These are phyloP conservation scores for Hippophae gyantsensis DNA, from an alignment of 306 rosid genomes.

Conservation along the genomic window DNA sequence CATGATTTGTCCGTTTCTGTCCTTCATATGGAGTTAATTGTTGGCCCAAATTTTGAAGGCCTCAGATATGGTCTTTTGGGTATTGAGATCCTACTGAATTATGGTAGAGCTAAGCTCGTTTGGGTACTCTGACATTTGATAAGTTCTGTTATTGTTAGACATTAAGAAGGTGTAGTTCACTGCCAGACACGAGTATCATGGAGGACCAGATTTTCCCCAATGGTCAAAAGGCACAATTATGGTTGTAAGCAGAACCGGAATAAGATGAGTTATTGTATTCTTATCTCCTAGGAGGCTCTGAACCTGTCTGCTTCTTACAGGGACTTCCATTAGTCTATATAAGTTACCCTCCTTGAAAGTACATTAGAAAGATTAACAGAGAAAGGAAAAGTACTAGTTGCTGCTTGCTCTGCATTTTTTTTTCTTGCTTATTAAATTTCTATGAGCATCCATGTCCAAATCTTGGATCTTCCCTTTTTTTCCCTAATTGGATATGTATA, in stretches of 20 bases:
- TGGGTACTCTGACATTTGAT: no score
- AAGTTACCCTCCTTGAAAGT: background rate
- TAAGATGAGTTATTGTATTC: no score
- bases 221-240: no score
- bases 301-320: background rate
- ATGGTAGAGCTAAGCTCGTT: no score
- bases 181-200: no score
- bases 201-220: no score
- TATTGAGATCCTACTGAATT: no score
- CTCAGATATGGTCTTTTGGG: no score
- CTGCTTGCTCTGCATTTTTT: background rate
- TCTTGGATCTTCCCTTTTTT: constrained; percentile 5
- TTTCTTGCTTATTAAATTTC: background rate
- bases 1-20: background rate
- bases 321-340: background rate
- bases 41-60: background rate
- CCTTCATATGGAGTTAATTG: background rate
- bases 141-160: no score
- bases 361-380: constrained; percentile 3
- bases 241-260: no score
- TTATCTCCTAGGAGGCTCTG: no score
- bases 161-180: no score
- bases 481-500: constrained; percentile 14
- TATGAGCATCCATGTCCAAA: constrained; percentile 9
- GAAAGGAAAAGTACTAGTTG: constrained; percentile 16